Evolutionary conservation across 2,329 filamentous ascomycete species (phyloP).

Genomic region (Aspergillus candidus): DNA sequence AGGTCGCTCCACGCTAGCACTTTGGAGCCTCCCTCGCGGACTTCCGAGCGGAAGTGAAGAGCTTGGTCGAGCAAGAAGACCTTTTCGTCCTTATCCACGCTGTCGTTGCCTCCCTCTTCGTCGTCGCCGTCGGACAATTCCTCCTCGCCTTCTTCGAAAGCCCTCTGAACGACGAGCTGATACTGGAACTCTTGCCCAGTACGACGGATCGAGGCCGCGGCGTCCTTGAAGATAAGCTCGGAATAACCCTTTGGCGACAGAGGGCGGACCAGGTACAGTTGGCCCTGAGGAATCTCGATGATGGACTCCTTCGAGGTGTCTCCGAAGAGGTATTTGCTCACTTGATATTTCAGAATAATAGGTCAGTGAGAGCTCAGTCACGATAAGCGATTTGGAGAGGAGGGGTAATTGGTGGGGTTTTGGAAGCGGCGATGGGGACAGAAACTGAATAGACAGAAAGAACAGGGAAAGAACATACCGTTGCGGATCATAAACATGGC

Average conservation of each 20-base stretch:
- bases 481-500: slow-evolving; percentile 55
- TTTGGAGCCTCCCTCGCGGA: slow-evolving; percentile 71
- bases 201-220: slow-evolving; percentile 80
- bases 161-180: slow-evolving; percentile 90
- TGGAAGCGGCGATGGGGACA: slow-evolving; percentile 3
- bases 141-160: slow-evolving; percentile 95
- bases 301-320: slow-evolving; percentile 86
- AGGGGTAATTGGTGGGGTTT: slow-evolving; percentile 19
- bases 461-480: slow-evolving; percentile 37
- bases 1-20: slow-evolving; percentile 92
- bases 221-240: slow-evolving; percentile 98
- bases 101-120: slow-evolving; percentile 70
- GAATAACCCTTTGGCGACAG: slow-evolving; percentile 95
- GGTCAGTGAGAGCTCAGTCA: slow-evolving; percentile 2
- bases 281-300: slow-evolving; percentile 89
- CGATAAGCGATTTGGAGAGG: background rate
- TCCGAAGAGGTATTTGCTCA: slow-evolving; percentile 87
- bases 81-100: slow-evolving; percentile 94
- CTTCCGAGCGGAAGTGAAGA: slow-evolving; percentile 78
- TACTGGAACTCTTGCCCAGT: slow-evolving; percentile 96
- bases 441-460: slow-evolving; percentile 13
- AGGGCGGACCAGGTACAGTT: slow-evolving; percentile 94
- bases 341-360: slow-evolving; percentile 40
- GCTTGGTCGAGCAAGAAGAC: slow-evolving; percentile 91
- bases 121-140: slow-evolving; percentile 87